Evolutionary conservation across 305 asterid species (phyloP).

Genomic region (Rubia peregrina): DNA sequence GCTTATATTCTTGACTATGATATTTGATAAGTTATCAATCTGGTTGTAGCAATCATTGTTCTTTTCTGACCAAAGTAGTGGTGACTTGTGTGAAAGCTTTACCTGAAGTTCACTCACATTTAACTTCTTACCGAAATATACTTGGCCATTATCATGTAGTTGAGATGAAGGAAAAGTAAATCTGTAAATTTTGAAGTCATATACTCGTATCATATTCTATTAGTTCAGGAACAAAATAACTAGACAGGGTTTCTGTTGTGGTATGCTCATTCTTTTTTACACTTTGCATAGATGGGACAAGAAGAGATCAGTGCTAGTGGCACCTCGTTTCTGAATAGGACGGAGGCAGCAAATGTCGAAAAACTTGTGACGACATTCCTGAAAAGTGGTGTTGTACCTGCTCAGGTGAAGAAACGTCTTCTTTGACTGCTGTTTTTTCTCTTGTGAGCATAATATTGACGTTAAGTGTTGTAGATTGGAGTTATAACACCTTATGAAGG

Average conservation of each 20-base stretch:
- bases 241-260: background rate
- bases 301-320: conserved; percentile 99
- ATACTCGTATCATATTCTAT: background rate
- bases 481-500: conserved; percentile 99
- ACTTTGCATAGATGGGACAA: conserved; percentile 86
- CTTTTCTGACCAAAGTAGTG: background rate
- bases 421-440: background rate
- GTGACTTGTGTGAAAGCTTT: background rate
- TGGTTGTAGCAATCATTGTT: background rate
- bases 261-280: conserved; percentile 7
- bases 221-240: background rate
- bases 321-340: conserved; percentile 92
- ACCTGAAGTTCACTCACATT: background rate
- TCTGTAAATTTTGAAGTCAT: background rate
- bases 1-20: background rate
- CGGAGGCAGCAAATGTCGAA: conserved; percentile 99
- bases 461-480: conserved; percentile 58
- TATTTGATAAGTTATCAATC: background rate
- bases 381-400: conserved; percentile 97
- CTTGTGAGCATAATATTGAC: background rate
- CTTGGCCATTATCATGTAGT: background rate
- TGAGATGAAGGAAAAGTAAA: background rate
- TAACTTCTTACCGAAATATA: background rate
- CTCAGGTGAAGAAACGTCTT: conserved; percentile 49
- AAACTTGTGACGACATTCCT: conserved; percentile 92